Evolutionary conservation across 495 filamentous ascomycete species (phyloP), one percentile per base, ranked within the genome.

Genomic region (Lophium mytilinum): DNA sequence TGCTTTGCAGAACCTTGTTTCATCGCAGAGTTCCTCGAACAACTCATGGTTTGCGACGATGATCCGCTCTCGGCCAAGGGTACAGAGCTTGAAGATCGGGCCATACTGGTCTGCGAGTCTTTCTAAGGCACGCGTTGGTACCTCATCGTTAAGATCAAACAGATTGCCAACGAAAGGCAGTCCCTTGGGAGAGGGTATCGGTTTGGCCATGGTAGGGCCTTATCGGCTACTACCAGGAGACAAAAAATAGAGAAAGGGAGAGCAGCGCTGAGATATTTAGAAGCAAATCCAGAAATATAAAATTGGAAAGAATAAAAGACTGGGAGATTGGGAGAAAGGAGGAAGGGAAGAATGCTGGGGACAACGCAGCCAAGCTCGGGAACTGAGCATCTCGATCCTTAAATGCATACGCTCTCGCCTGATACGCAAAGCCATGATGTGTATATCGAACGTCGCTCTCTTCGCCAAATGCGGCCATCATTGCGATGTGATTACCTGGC

Each of bases 111-210:
- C 66, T 7, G 58, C 55, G 19, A 69, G 46, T 24, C 55, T 55
- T 39, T 66, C 66, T 1, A 69, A 15, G 21, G 65, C 55, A 15
- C 45, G 14, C 11, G 66, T 43, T 4, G 66, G 61, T 12, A 62
- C 60, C 15, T 66, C 64, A 48, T 57, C 57, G 24, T 61, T 63
- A 0, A 69, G 17, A 42, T 67, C 62, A 9, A 67, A 52, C 4
- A 69, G 30, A 39, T 69, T 67, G 36, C 67, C 67, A n/a, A 69
- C 46, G n/a, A 65, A 30, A 9, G 67, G 65, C 1, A 64, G 49
- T 2, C 57, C 64, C n/a, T 53, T 52, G 18, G 64, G 64, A 11
- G 57, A 39, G 19, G 66, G 66, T 18, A 61, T 56, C 9, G 45
- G 4, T 48, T 61, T 56, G 14, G 34, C 11, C 53, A 56, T 61